Base-by-base conservation (phyloP, 2,329 filamentous ascomycete genomes). In the Curvularia lunata region DNA sequence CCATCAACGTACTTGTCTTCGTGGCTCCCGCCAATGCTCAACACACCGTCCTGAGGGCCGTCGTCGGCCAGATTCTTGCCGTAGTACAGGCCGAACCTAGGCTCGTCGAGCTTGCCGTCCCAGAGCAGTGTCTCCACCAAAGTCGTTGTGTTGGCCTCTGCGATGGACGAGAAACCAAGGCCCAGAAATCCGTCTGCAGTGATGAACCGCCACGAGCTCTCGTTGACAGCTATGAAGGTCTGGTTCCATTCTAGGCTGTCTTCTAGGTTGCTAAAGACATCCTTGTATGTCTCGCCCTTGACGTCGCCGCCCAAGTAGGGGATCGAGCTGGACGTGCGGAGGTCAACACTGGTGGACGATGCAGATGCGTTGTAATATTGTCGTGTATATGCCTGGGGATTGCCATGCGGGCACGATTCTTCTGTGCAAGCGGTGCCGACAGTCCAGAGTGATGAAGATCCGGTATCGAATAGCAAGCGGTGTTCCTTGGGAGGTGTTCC, bases 1-100 rank as follows among this genome's bases (percentile, higher is more conserved):
- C 86, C 86, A 63, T 89, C 86, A 61, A 82, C 81, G 70, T 89
- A 89, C 64, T 81, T 68, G 37, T 85, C 87, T 59, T 82, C 73
- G 70, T 88, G 43, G 55, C 59, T 61, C 28, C 50, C 56, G 23
- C 64, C 65, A 38, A 67, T 49, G 5, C 63, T 67, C 16, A 67
- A 38, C 16, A 61, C 48, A 23, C 65, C 65, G 48, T 67, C 54
- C n/a, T 60, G 59, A 1, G 34, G 32, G 0, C 56, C 63, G 3
- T 37, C 19, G 40, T 62, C 48, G 5, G 12, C 5, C 8, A 61
- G 40, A 30, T 65, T 59, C 27, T 50, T 63, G 27, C 65, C 65
- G 45, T 63, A 67, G 51, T 58, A 67, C 9, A 67, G 18, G 10
- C 27, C 42, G 30, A 67, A 66, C 7, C 65, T 56, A 0, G 63